phyloP scores from a whole-genome alignment of 2,329 filamentous ascomycete genomes.

The Microsporum ferrugineum region DNA sequence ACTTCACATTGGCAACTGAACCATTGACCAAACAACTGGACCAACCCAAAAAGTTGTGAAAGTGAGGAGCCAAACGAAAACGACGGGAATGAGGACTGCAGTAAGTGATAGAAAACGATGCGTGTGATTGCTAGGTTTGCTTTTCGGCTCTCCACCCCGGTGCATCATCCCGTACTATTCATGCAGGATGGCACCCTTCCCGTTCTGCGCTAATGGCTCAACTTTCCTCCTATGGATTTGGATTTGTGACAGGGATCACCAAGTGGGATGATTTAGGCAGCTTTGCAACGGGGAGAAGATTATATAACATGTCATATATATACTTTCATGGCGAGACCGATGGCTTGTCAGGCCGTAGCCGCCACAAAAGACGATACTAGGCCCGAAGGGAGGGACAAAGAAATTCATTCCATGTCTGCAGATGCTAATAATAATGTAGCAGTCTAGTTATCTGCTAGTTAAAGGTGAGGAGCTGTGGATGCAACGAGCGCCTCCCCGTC shows the following conservation, averaged over 20 bases:
- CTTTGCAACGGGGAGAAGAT: neutral
- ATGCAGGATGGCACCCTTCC: neutral
- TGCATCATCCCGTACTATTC: neutral
- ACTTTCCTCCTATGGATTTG: neutral
- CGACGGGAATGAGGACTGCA: neutral
- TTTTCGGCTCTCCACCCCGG: neutral
- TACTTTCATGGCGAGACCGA: too few species aligned
- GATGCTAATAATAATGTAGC: neutral
- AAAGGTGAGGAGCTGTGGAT: neutral
- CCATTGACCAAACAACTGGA: neutral
- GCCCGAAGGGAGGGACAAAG: neutral
- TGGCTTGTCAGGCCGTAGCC: neutral
- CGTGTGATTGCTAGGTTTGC: neutral
- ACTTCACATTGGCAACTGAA: neutral
- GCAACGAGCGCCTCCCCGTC: neutral
- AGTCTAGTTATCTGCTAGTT: neutral
- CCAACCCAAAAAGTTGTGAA: neutral
- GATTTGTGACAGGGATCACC: neutral
- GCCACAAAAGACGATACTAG: neutral
- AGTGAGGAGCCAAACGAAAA: neutral
- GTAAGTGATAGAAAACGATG: neutral
- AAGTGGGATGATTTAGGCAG: neutral
- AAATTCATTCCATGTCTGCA: neutral
- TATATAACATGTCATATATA: neutral
- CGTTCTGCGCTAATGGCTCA: neutral